Percentiles rank a stretch among this genome's conserved stretches.
These are phyloP conservation scores for Leccinum truebloodii DNA, from an alignment of 768 basidiomycete species.

Conservation along the genomic window DNA sequence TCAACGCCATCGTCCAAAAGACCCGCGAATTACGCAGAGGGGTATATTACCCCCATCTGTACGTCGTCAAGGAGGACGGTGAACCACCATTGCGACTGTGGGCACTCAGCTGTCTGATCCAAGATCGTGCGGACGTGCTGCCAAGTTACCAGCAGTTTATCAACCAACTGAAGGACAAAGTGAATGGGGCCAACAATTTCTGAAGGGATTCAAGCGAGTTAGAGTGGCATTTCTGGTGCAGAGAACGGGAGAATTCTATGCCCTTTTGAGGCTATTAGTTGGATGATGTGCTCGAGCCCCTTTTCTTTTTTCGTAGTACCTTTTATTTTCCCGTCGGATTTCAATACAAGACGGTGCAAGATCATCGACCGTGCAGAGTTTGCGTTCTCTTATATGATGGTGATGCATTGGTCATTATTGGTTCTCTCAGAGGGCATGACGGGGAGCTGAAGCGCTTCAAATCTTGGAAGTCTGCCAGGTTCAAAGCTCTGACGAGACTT, in stretches of 20 bases:
- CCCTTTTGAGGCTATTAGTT: slow-evolving; percentile 1
- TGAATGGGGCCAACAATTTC: slow-evolving; percentile 37
- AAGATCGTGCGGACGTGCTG: slow-evolving; percentile 92
- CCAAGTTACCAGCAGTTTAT: slow-evolving; percentile 98
- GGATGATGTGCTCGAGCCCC: neutral
- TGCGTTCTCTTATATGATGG: neutral
- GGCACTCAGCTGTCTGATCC: slow-evolving; percentile 92
- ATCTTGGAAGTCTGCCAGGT: too few species aligned
- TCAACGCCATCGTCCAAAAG: slow-evolving; percentile 93
- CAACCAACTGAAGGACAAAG: slow-evolving; percentile 85
- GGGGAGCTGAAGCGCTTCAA: too few species aligned
- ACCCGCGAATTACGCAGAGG: slow-evolving; percentile 92
- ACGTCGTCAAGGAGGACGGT: slow-evolving; percentile 97
- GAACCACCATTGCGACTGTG: slow-evolving; percentile 93
- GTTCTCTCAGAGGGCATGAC: too few species aligned
- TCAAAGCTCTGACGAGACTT: too few species aligned
- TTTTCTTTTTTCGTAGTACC: neutral
- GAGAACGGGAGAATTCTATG: neutral
- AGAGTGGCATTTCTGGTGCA: neutral
- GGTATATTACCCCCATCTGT: slow-evolving; percentile 90
- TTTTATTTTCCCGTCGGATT: neutral
- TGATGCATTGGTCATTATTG: too few species aligned
- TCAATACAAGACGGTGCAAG: neutral
- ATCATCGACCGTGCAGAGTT: neutral
- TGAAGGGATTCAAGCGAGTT: slow-evolving; percentile 10